Percentiles rank a stretch among this genome's conserved stretches.
Evolutionary conservation across 208 protist species (phyloP).

Genomic region (Herpetomonas tarakana): DNA sequence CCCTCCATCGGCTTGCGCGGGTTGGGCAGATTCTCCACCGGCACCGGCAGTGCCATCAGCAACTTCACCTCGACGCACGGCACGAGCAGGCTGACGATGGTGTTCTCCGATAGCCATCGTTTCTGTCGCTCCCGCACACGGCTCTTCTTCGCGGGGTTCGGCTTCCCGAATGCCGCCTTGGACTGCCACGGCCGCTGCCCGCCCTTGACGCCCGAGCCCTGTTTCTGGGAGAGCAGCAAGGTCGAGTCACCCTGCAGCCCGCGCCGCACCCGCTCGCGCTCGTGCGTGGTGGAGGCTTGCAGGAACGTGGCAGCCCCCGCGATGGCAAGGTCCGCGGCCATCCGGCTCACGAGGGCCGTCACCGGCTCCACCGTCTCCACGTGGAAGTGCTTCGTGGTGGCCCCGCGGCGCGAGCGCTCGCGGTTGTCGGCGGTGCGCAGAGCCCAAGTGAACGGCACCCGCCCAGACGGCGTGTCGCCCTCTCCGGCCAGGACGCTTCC

Average conservation of each 20-base stretch:
- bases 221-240: conserved; percentile 1
- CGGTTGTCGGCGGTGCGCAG: conserved; percentile 61
- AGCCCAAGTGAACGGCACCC: conserved; percentile 29
- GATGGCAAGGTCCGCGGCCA: conserved; percentile 25
- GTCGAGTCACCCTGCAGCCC: conserved; percentile 1
- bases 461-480: not conserved
- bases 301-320: conserved; percentile 9
- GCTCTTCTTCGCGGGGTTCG: conserved; percentile 37
- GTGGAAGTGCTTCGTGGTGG: conserved; percentile 79
- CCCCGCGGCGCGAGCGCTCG: conserved; percentile 49
- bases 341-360: conserved; percentile 50
- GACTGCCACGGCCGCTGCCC: not conserved
- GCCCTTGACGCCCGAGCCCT: not conserved
- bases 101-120: conserved; percentile 71
- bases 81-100: conserved; percentile 55
- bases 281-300: conserved; percentile 12
- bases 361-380: conserved; percentile 58
- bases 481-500: not conserved
- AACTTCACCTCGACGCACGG: conserved; percentile 71
- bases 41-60: conserved; percentile 46
- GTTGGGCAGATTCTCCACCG: conserved; percentile 38
- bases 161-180: conserved; percentile 5
- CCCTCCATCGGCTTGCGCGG: conserved; percentile 18
- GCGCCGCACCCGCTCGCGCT: not conserved
- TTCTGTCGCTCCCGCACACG: conserved; percentile 66